phyloP scores from a whole-genome alignment of 2,329 filamentous ascomycete genomes.

The Trichoderma asperellum region DNA sequence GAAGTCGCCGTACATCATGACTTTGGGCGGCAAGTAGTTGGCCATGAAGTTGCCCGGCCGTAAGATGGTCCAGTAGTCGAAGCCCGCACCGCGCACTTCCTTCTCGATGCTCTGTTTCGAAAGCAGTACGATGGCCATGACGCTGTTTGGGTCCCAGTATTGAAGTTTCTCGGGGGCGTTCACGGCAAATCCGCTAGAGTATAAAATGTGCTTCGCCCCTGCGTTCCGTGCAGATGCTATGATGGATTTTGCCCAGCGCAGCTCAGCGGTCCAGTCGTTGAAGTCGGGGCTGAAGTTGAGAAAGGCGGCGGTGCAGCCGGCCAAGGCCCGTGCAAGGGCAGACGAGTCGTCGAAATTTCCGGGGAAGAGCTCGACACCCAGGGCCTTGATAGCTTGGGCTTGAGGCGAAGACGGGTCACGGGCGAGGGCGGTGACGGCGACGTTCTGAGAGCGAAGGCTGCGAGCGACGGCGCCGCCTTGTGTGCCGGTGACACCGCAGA shows the following conservation, averaged over 20 bases:
- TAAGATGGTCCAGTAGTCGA: slow-evolving; percentile 53
- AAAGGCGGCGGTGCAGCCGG: slow-evolving; percentile 41
- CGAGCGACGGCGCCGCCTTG: slow-evolving; percentile 45
- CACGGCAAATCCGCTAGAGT: slow-evolving; percentile 38
- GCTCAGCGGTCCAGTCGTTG: slow-evolving; percentile 38
- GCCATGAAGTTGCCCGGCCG: slow-evolving; percentile 56
- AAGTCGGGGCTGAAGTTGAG: slow-evolving; percentile 43
- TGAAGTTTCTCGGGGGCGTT: slow-evolving; percentile 38
- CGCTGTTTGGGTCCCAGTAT: slow-evolving; percentile 36
- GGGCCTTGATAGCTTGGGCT: slow-evolving; percentile 37
- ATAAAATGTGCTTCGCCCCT: slow-evolving; percentile 36
- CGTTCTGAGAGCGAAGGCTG: slow-evolving; percentile 39
- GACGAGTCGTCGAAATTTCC: slow-evolving; percentile 43
- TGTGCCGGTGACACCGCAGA: slow-evolving; percentile 46
- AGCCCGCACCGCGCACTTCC: slow-evolving; percentile 42
- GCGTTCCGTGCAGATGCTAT: slow-evolving; percentile 44
- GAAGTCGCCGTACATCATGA: slow-evolving; percentile 47
- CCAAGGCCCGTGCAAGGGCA: slow-evolving; percentile 38
- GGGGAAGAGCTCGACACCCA: slow-evolving; percentile 41
- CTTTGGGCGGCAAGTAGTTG: slow-evolving; percentile 52
- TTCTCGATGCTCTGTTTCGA: slow-evolving; percentile 51
- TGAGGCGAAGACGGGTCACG: slow-evolving; percentile 39
- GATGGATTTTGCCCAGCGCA: slow-evolving; percentile 39
- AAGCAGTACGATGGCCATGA: slow-evolving; percentile 39
- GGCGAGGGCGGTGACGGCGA: slow-evolving; percentile 43